Evolutionary conservation across 108 stramenopile genomes (phyloP), one percentile per base, ranked within the genome.

Genomic region (Pseudonitzschia multiseries): DNA sequence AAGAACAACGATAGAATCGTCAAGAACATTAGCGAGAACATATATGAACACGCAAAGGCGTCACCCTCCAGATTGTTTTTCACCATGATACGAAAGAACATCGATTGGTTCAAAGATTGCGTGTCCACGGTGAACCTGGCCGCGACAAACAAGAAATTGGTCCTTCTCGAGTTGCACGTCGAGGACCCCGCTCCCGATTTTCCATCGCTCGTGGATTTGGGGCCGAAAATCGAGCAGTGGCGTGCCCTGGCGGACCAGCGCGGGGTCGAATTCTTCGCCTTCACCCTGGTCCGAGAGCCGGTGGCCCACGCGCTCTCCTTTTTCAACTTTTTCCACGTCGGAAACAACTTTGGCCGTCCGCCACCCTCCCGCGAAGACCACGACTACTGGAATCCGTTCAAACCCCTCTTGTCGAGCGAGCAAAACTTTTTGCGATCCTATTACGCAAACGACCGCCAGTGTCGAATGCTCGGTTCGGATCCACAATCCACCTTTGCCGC

Each of bases 261-360:
- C 40, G 40, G 63, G 22, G 43, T 79, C 9, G 71, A 65, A 0
- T 52, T 70, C 18, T 79, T 79, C 54, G 68, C 72, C 40, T 79
- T 79, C 57, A 72, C 79, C 2, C 0, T 79, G 18, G 50, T 79
- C 0, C 68, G 79, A 46, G 72, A 73, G 50, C 73, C 79, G 0
- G 33, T 79, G 10, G 51, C 72, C 50, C 72, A 69, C 48, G 48
- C 79, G 0, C 40, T 79, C 0, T 66, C 64, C 43, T 71, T 72
- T 60, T 79, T 79, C 62, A 74, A 66, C 27, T 79, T 74, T 43
- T 79, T 79, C 53, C 79, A 79, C 42, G 69, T 79, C 1, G 61
- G 61, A 62, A 33, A 33, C 40, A 62, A 62, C 40, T n/a, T 12
- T 10, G 61, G 12, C 2, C 29, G 32, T 17, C 32, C 32, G 0